Base-by-base conservation (phyloP, 495 filamentous ascomycete genomes). In the Trichoderma parareesei region DNA sequence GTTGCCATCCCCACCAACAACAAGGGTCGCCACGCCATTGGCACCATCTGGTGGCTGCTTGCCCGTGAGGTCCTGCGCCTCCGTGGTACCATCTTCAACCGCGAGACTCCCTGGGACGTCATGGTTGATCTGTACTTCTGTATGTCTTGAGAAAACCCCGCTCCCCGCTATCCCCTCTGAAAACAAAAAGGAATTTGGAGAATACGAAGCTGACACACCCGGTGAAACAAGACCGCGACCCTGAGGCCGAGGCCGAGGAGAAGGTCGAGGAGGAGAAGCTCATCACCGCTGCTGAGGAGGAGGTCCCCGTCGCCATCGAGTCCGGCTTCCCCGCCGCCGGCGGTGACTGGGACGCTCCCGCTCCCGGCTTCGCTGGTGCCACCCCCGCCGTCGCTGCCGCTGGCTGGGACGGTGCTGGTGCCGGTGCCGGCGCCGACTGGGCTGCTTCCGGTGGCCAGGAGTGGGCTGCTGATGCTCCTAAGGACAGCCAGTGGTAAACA, bases 1-100 rank as follows among this genome's bases (percentile, higher is more conserved):
- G 90, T 98, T 80, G 94, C 94, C 79, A 98, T 98, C 82, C 94
- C 94, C 70, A 97, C 94, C 81, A 98, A 98, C 90, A 98, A 98
- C 89, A 98, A 98, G 89, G 92, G 91, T 82, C 93, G 94, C 75
- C 93, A 97, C 82, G 88, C 95, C 77, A 98, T 98, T 71, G 94
- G 94, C 82, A 85, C 94, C 69, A 80, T 98, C 84, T 98, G 94
- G 94, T 98, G 94, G 94, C 90, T 98, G 89, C 84, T 98, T 69
- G 92, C 94, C 74, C 94, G 94, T 84, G 94, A 98, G 87, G 92
- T 98, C 74, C 93, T 98, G 78, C 91, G 94, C 79, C 90, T 98
- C 71, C 91, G 94, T 73, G 94, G 95, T 70, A 97, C 92, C 69
- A 88, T 98, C 70, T 88, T 91, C 71, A 89, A 85, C 82, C 91